Conservation (phyloP, 441 rosid genomes). For the Bruguiera hainesii region DNA sequence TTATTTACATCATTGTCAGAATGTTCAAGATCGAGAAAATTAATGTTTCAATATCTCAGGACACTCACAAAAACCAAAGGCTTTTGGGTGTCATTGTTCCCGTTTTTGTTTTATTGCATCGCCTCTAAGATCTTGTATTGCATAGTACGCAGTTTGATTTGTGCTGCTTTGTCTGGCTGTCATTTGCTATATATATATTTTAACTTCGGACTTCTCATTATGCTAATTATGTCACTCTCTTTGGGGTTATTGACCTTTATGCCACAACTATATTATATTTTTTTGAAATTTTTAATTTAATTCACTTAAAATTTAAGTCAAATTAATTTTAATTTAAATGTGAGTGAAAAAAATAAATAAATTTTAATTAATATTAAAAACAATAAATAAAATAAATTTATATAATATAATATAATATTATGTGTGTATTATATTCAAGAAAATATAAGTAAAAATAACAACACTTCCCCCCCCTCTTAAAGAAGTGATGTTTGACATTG, state of each 20-base stretch:
- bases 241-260: conserved; percentile 21
- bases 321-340: no score
- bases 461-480: conserved; percentile 17
- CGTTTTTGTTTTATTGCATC: conserved; percentile 17
- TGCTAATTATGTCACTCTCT: conserved; percentile 25
- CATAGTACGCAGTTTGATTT: conserved; percentile 1
- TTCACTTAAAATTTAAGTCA: no score
- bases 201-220: neutral
- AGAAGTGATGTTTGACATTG: conserved; percentile 20
- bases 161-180: conserved; percentile 18
- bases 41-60: conserved; percentile 21
- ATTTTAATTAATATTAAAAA: no score
- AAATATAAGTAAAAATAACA: no score
- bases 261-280: conserved; percentile 28
- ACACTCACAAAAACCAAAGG: conserved; percentile 20
- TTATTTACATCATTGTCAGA: conserved; percentile 15
- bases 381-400: no score
- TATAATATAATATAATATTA: no score
- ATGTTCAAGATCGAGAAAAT: conserved; percentile 13
- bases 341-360: no score
- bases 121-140: conserved; percentile 15
- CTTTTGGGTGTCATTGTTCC: conserved; percentile 22
- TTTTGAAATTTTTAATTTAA: neutral
- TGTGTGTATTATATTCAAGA: no score
- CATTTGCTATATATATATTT: conserved; percentile 8